Evolutionary conservation across 2,329 filamentous ascomycete genomes (phyloP).

Genomic region (Coleophoma eucalyptorum): DNA sequence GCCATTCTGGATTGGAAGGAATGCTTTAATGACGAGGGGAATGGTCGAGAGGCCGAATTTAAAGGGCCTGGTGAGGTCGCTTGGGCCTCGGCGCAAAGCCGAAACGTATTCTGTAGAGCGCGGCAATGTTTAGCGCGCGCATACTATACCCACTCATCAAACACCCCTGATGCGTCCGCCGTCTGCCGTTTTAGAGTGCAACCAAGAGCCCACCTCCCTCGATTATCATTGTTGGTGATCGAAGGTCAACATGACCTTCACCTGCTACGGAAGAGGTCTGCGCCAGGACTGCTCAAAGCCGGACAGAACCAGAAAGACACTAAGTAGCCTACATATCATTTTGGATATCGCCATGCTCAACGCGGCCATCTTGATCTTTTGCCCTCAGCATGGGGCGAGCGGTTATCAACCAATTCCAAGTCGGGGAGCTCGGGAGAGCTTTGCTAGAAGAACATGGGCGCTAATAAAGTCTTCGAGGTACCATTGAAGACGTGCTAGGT

Average conservation of each 20-base stretch:
- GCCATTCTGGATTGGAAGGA: conserved; percentile 13
- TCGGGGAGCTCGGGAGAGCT: too few species aligned
- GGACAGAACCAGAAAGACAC: neutral
- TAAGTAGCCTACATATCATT: too few species aligned
- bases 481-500: too few species aligned
- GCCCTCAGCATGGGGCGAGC: too few species aligned
- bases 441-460: too few species aligned
- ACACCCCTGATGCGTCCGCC: too few species aligned
- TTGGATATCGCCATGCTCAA: too few species aligned
- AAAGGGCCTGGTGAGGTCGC: neutral
- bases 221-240: neutral
- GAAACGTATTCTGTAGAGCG: neutral
- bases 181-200: neutral
- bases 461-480: too few species aligned
- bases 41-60: neutral
- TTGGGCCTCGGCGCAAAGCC: neutral
- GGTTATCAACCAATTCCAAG: too few species aligned
- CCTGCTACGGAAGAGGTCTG: neutral
- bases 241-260: neutral
- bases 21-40: neutral
- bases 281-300: neutral
- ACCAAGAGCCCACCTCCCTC: neutral
- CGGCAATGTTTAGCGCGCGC: neutral
- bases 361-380: too few species aligned
- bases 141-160: neutral